Conservation (phyloP, 495 filamentous ascomycete genomes). For the Aspergillus olivimuriae region DNA sequence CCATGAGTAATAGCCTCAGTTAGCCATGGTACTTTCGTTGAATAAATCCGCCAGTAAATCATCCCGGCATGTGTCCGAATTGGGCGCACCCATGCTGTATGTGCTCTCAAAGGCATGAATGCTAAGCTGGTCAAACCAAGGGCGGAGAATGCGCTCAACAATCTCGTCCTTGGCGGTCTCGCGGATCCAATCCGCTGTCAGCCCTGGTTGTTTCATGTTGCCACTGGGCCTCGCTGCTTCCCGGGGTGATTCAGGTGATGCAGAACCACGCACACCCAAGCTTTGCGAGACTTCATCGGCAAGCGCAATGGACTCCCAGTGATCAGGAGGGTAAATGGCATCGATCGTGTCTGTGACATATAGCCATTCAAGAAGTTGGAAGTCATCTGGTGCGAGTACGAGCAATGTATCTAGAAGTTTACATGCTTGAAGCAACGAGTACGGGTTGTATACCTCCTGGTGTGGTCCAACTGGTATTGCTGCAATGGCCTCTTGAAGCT, state of each 20-base stretch:
- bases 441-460: conserved; percentile 70
- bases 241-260: conserved; percentile 25
- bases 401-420: conserved; percentile 85
- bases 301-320: conserved; percentile 66
- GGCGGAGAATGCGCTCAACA: conserved; percentile 67
- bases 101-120: conserved; percentile 89
- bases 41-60: conserved; percentile 76
- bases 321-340: conserved; percentile 78
- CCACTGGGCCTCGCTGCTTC: conserved; percentile 30
- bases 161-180: conserved; percentile 60
- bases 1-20: conserved; percentile 13
- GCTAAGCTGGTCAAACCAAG: conserved; percentile 86
- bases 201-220: conserved; percentile 30
- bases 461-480: conserved; percentile 65
- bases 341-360: conserved; percentile 97
- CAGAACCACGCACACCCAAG: conserved; percentile 47
- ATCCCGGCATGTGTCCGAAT: conserved; percentile 60
- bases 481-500: conserved; percentile 75
- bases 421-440: conserved; percentile 77
- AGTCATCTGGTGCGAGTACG: conserved; percentile 85
- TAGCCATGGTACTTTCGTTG: conserved; percentile 59
- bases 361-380: conserved; percentile 92
- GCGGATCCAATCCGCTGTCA: conserved; percentile 40
- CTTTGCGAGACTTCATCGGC: conserved; percentile 82
- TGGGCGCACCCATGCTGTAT: conserved; percentile 72